Evolutionary conservation across 441 rosid species (phyloP), one percentile per base, ranked within the genome.

Genomic region (Geranium incanum): DNA sequence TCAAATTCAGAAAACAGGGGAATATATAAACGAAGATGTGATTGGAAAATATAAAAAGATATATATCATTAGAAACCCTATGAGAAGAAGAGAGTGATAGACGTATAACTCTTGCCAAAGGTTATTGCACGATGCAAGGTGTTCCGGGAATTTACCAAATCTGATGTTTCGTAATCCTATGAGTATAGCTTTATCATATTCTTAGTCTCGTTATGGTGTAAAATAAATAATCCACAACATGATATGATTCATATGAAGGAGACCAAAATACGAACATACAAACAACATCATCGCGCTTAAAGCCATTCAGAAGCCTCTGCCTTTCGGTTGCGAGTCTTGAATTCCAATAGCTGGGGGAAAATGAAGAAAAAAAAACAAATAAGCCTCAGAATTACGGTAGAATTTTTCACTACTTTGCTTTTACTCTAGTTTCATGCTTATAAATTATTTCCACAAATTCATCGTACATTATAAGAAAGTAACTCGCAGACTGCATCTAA

Each of bases 261-360:
- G 71, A 36, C 52, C 74, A 78, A 70, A 75, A 48, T 72, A 80
- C 68, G 70, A 79, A 84, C 96, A 77, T 91, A 91, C 97, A 91
- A 37, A 94, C 84, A 76, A 91, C 95, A 62, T 94, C 97, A 45
- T 71, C 75, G 75, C 65, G 84, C 50, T 83, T 81, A 77, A 94
- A 90, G 71, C 83, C 84, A 70, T 75, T 79, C 41, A 94, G 78
- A 78, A 94, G 92, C 74, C 92, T 88, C 73, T 83, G 97, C 78
- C 98, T 86, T 77, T 94, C 97, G 63, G 91, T 89, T 73, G 84
- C 91, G 68, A 94, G 92, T 82, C 90, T 90, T 12, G 98, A 91
- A 81, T 88, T 94, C 98, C 97, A 94, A 81, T 89, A 94, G 72
- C 98, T 84, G 88, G 82, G 81, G 39, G 66, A 1, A 19, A 43